Evolutionary conservation across 225 moss, liverwort and hornwort genomes (phyloP).

Genomic region (Takakia lepidozioides): DNA sequence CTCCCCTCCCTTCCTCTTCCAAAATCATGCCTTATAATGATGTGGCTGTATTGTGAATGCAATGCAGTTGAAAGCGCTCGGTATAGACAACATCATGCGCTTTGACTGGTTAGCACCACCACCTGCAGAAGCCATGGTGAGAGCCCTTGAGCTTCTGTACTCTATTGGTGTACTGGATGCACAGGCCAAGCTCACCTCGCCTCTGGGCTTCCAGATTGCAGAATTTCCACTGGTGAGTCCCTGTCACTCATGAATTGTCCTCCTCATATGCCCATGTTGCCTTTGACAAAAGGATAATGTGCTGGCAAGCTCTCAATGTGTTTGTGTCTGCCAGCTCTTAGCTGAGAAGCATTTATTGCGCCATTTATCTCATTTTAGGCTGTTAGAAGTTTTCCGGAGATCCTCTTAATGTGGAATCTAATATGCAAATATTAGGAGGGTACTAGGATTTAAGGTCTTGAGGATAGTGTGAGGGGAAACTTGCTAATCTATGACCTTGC

Average conservation of each 20-base stretch:
- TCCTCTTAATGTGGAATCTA: no score
- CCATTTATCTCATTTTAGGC: no score
- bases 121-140: conserved; percentile 72
- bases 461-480: no score
- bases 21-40: background rate
- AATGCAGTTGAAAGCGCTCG: conserved; percentile 89
- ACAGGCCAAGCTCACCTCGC: conserved; percentile 80
- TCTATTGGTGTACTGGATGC: conserved; percentile 70
- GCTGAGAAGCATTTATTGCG: no score
- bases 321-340: no score
- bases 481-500: background rate
- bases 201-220: conserved; percentile 75
- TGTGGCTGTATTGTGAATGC: background rate
- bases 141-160: conserved; percentile 73
- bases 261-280: no score
- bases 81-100: conserved; percentile 97
- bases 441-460: no score
- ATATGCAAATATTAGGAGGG: no score
- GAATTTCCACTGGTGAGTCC: conserved; percentile 68
- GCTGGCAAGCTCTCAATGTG: no score
- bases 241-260: no score
- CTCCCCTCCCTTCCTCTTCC: background rate
- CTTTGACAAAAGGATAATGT: no score
- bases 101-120: conserved; percentile 95
- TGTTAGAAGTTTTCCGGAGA: no score